Evolutionary conservation across 2,329 filamentous ascomycete species (phyloP).

Genomic region (Fusarium ambrosium): DNA sequence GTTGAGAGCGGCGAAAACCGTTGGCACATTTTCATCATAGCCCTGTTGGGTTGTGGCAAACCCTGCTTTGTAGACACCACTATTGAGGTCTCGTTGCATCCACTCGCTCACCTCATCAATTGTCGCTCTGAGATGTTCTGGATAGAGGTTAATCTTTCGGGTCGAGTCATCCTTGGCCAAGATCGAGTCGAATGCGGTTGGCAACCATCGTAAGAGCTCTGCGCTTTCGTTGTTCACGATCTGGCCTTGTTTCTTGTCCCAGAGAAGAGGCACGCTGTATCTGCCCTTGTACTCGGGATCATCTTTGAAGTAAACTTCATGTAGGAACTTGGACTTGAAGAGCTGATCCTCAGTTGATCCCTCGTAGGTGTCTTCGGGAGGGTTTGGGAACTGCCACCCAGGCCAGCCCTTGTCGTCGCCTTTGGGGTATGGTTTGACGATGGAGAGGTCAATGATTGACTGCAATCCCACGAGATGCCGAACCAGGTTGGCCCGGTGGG

Average conservation of each 20-base stretch:
- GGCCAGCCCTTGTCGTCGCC: conserved; percentile 73
- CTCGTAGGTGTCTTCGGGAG: conserved; percentile 65
- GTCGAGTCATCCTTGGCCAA: conserved; percentile 53
- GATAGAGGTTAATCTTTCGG: conserved; percentile 69
- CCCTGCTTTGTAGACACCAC: conserved; percentile 67
- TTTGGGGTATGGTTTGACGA: conserved; percentile 77
- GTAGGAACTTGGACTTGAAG: conserved; percentile 75
- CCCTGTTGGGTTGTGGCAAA: conserved; percentile 76
- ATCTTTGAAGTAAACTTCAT: conserved; percentile 77
- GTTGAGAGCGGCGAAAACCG: conserved; percentile 76
- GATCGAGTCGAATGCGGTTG: conserved; percentile 77
- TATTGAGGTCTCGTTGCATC: conserved; percentile 69
- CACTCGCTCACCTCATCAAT: conserved; percentile 77
- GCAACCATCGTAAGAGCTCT: conserved; percentile 88
- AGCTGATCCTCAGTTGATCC: conserved; percentile 73
- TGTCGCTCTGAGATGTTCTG: conserved; percentile 61
- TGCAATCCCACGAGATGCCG: conserved; percentile 80
- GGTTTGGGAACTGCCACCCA: conserved; percentile 70
- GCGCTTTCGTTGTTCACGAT: conserved; percentile 87
- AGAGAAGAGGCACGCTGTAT: conserved; percentile 81
- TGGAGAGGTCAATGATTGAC: conserved; percentile 73
- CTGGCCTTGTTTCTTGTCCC: conserved; percentile 74
- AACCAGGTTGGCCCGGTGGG: conserved; percentile 79
- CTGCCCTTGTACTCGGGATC: conserved; percentile 76
- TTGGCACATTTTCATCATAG: conserved; percentile 72